Conservation (phyloP, 2,329 filamentous ascomycete genomes). For the Escovopsis sp. region DNA sequence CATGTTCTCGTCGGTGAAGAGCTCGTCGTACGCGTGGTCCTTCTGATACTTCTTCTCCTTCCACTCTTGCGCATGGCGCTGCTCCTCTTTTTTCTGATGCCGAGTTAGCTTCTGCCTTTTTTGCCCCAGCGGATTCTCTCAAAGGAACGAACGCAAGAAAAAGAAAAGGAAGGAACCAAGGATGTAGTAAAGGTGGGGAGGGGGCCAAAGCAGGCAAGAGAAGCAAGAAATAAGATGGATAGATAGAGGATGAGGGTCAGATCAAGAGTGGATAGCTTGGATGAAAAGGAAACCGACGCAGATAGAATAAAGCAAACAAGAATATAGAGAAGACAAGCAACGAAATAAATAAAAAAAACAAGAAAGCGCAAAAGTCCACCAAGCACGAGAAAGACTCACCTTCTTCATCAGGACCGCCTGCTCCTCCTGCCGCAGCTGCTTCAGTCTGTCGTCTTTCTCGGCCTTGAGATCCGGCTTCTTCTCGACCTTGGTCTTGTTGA, state of each 20-base stretch:
- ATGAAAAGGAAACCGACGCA: no score
- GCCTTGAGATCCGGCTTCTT: slow-evolving; percentile 68
- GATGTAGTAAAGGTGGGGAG: no score
- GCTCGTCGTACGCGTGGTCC: slow-evolving; percentile 93
- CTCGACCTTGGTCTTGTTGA: slow-evolving; percentile 92
- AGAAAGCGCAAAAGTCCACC: no score
- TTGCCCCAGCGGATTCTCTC: background rate
- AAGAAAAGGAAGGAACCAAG: background rate
- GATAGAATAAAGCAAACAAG: no score
- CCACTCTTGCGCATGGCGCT: slow-evolving; percentile 57
- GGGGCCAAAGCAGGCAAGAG: background rate
- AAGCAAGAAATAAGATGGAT: no score
- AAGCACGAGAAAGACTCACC: no score
- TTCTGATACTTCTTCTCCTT: slow-evolving; percentile 87
- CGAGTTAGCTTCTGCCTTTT: background rate
- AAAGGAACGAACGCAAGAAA: background rate
- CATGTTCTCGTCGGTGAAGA: slow-evolving; percentile 74
- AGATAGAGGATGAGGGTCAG: no score
- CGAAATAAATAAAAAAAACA: background rate
- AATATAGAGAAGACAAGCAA: no score
- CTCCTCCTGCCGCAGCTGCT: slow-evolving; percentile 57
- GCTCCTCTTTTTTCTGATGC: slow-evolving; percentile 59
- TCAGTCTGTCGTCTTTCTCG: slow-evolving; percentile 65
- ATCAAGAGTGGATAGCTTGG: no score
- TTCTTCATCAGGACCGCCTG: slow-evolving; percentile 44